Evolutionary conservation across 2,329 filamentous ascomycete genomes (phyloP).

Genomic region (Scedosporium apiospermum): DNA sequence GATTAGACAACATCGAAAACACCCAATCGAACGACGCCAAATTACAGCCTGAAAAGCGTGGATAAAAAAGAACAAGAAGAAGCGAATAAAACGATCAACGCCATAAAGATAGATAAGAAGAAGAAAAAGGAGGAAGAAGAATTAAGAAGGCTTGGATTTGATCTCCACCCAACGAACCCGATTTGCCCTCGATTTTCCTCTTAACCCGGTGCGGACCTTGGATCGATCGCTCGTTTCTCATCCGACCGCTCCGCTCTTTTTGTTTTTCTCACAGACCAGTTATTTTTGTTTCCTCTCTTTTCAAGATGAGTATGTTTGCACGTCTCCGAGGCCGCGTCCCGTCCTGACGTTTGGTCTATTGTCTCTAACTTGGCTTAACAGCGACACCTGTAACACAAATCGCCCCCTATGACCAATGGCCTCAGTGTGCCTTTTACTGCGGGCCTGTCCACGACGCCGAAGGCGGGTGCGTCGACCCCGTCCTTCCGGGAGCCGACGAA

Average conservation of each 20-base stretch:
- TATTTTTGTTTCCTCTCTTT: neutral
- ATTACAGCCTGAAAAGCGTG: neutral
- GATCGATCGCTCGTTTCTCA: no score
- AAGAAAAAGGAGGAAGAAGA: no score
- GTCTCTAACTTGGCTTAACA: neutral
- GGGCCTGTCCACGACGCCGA: conserved; percentile 60
- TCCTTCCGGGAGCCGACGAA: conserved; percentile 34
- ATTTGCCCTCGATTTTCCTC: no score
- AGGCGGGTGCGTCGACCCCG: conserved; percentile 57
- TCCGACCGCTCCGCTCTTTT: no score
- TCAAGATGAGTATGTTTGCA: neutral
- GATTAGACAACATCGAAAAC: neutral
- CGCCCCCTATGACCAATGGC: conserved; percentile 48
- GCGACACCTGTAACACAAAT: conserved; percentile 33
- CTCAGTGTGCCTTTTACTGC: conserved; percentile 52
- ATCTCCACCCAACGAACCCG: no score
- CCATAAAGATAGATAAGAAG: no score
- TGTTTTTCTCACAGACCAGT: neutral
- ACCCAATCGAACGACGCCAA: neutral
- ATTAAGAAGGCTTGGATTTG: no score
- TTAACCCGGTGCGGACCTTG: no score
- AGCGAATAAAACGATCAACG: neutral
- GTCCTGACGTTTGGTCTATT: no score
- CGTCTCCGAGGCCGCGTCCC: neutral
- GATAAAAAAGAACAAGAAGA: neutral